These are phyloP conservation scores for Blastocystis hominis DNA, from an alignment of 352 stramenopile genomes.

Conservation along the genomic window DNA sequence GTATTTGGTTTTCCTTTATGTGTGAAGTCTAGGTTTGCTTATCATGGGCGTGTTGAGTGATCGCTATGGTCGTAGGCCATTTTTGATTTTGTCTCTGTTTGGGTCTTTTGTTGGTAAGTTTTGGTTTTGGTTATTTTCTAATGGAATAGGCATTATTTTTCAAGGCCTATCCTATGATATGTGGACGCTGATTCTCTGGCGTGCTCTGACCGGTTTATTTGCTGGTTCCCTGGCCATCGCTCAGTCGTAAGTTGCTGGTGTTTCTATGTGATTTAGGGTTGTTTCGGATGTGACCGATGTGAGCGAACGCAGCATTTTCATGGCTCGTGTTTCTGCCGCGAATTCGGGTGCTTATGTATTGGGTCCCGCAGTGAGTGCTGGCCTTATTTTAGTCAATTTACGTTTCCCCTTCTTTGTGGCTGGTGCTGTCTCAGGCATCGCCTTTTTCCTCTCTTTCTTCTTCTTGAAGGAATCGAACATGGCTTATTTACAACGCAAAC, in stretches of 20 bases:
- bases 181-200: slow-evolving; percentile 20
- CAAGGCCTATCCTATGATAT: slow-evolving; percentile 2
- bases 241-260: neutral
- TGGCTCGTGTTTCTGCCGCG: neutral
- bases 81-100: slow-evolving; percentile 46
- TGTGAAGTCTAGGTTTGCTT: slow-evolving; percentile 11
- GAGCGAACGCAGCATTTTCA: neutral
- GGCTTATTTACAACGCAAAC: neutral
- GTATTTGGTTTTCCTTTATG: neutral
- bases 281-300: neutral
- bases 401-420: neutral
- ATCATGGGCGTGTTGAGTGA: slow-evolving; percentile 43
- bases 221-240: neutral
- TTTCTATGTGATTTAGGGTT: neutral
- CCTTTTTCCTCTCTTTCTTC: neutral
- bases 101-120: slow-evolving; percentile 12
- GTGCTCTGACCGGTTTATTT: slow-evolving; percentile 43
- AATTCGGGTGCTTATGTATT: neutral
- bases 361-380: neutral
- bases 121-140: neutral
- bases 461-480: slow-evolving; percentile 1
- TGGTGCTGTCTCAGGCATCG: neutral
- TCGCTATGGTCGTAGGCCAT: slow-evolving; percentile 42
- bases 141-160: slow-evolving; percentile 13
- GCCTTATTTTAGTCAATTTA: neutral